These are phyloP conservation scores for Pharnaceum exiguum DNA, from an alignment of 148 eudicot species.

Conservation along the genomic window DNA sequence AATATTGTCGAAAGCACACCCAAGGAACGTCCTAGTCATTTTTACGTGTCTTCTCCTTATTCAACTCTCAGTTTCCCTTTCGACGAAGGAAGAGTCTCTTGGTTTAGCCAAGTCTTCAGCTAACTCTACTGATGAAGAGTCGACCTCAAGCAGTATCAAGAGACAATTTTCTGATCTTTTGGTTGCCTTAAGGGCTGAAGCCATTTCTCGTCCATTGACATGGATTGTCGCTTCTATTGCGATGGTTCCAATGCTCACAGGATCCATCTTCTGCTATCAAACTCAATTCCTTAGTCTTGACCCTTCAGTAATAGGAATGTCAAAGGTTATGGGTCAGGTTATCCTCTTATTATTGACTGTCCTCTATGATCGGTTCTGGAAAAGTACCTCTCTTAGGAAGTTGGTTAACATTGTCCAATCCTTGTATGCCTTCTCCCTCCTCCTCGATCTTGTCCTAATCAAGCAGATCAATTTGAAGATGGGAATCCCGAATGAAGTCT, in stretches of 20 bases:
- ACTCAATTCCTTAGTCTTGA: conserved; percentile 67
- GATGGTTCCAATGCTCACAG: conserved; percentile 70
- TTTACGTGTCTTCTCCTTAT: conserved; percentile 49
- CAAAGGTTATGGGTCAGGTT: conserved; percentile 66
- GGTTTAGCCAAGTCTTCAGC: conserved; percentile 40
- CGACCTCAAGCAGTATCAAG: conserved; percentile 33
- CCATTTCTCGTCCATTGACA: conserved; percentile 45
- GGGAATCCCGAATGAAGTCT: conserved; percentile 62
- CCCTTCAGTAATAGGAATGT: conserved; percentile 75
- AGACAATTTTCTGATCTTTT: conserved; percentile 58
- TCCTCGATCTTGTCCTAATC: conserved; percentile 69
- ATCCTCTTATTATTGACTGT: conserved; percentile 50
- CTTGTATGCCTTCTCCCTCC: conserved; percentile 64
- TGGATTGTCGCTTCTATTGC: conserved; percentile 74
- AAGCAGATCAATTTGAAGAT: conserved; percentile 52
- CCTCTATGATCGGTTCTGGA: conserved; percentile 60
- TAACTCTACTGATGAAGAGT: conserved; percentile 4
- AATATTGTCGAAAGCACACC: conserved; percentile 49
- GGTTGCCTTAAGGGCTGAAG: conserved; percentile 44
- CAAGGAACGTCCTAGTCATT: conserved; percentile 44
- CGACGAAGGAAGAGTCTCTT: conserved; percentile 56
- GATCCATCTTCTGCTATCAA: conserved; percentile 87
- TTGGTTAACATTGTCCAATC: conserved; percentile 44
- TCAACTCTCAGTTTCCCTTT: conserved; percentile 45
- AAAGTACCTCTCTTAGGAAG: conserved; percentile 49